These are phyloP conservation scores for Sisymbrium altissimum DNA, from an alignment of 345 rosid genomes.

Conservation along the genomic window DNA sequence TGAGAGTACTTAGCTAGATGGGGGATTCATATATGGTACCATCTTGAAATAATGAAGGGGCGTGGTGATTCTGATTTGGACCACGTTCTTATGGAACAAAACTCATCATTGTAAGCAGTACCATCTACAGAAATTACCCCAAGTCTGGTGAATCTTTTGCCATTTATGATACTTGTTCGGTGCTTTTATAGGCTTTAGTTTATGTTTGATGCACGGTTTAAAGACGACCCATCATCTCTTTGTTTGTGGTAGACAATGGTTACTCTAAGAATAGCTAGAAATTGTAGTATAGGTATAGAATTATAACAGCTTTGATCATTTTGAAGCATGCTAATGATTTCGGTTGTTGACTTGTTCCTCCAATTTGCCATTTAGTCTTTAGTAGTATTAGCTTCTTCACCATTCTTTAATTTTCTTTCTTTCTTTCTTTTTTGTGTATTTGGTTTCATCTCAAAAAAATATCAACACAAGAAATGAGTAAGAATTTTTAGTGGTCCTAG, in stretches of 20 bases:
- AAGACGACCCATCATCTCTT: constrained; percentile 16
- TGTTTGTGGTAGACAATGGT: constrained; percentile 16
- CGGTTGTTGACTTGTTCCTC: constrained; percentile 42
- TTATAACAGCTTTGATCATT: constrained; percentile 30
- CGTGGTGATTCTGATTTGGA: constrained; percentile 30
- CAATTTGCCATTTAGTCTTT: constrained; percentile 19
- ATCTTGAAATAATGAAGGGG: constrained; percentile 12
- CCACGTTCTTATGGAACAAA: constrained; percentile 26
- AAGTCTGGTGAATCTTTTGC: neutral
- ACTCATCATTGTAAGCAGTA: constrained; percentile 7
- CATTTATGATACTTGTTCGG: constrained; percentile 14
- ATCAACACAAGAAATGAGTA: constrained; percentile 35
- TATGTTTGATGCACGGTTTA: neutral
- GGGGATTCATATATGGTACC: constrained; percentile 10
- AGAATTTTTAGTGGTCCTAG: constrained; percentile 34
- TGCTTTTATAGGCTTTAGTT: neutral
- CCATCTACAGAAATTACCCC: neutral
- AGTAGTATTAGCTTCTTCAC: constrained; percentile 5
- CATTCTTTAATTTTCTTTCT: neutral
- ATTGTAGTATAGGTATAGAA: constrained; percentile 14
- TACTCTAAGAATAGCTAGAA: constrained; percentile 13
- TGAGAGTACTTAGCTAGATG: neutral
- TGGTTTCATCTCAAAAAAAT: constrained; percentile 20
- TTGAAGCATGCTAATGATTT: constrained; percentile 37
- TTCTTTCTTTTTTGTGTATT: neutral